These are phyloP conservation scores for Abrus pulchellus DNA, from an alignment of 306 rosid species.

Conservation along the genomic window DNA sequence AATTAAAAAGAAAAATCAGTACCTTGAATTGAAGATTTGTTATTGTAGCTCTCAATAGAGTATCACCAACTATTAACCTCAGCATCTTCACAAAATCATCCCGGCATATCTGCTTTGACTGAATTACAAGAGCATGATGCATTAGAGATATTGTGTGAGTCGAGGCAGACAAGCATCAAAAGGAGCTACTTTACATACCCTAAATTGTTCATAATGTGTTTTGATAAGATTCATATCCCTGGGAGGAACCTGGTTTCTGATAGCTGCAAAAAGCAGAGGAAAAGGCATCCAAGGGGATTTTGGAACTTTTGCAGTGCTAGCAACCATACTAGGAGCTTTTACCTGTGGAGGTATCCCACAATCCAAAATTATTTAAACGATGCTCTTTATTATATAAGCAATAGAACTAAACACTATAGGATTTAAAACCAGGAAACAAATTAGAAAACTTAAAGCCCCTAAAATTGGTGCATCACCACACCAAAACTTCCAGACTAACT, in stretches of 20 bases:
- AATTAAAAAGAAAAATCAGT: not conserved
- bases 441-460: not conserved
- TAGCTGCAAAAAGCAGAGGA: slow-evolving; percentile 75
- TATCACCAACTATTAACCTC: slow-evolving; percentile 83
- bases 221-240: slow-evolving; percentile 57
- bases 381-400: not conserved
- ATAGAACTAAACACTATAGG: slow-evolving; percentile 16
- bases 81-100: slow-evolving; percentile 73
- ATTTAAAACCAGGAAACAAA: slow-evolving; percentile 31
- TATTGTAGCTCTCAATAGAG: slow-evolving; percentile 70
- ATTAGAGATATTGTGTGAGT: slow-evolving; percentile 26
- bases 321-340: slow-evolving; percentile 58
- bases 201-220: slow-evolving; percentile 57
- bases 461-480: not conserved
- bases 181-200: slow-evolving; percentile 62
- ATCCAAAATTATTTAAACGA: slow-evolving; percentile 42
- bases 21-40: slow-evolving; percentile 71
- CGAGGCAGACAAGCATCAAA: not conserved
- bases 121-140: slow-evolving; percentile 1
- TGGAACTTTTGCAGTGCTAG: slow-evolving; percentile 63
- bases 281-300: slow-evolving; percentile 91
- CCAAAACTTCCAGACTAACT: not conserved
- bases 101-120: slow-evolving; percentile 77
- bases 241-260: slow-evolving; percentile 62
- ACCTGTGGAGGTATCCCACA: slow-evolving; percentile 54